A percentile compares a stretch with the other conserved stretches of the same genome.
These are phyloP conservation scores for Chrysopogon serrulatus DNA, from an alignment of 176 grass and related monocot species.

Conservation along the genomic window DNA sequence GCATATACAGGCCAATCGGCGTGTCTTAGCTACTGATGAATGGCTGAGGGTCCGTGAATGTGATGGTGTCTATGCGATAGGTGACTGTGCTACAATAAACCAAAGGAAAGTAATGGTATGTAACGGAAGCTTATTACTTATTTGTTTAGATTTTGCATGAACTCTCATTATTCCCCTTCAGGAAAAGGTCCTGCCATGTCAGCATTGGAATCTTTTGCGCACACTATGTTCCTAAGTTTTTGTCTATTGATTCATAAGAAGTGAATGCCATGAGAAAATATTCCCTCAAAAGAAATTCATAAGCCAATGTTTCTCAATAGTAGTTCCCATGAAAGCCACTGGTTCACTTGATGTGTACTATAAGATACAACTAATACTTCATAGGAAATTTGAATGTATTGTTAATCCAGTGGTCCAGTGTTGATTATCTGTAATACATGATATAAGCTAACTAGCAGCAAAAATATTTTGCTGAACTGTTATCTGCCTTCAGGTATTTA, in stretches of 20 bases:
- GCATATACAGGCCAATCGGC: slow-evolving; percentile 58
- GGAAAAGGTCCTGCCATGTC: not conserved
- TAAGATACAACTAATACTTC: not conserved
- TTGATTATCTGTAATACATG: not conserved
- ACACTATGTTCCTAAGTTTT: not conserved
- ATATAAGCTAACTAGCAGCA: not conserved
- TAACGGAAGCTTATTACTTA: not conserved
- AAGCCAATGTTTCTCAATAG: not conserved
- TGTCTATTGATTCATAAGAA: not conserved
- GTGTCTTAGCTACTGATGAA: slow-evolving; percentile 89
- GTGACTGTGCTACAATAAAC: slow-evolving; percentile 94
- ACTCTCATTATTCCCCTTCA: not conserved
- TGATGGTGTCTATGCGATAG: slow-evolving; percentile 80
- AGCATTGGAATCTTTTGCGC: not conserved
- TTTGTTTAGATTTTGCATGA: not conserved
- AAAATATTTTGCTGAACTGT: not conserved
- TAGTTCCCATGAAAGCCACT: not conserved
- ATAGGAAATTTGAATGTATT: not conserved
- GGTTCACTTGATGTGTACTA: not conserved
- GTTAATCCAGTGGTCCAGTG: not conserved
- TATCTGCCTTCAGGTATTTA: not conserved
- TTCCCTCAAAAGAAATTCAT: not conserved
- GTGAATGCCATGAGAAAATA: not conserved
- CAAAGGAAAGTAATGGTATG: slow-evolving; percentile 97
- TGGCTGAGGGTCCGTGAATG: slow-evolving; percentile 90